These are phyloP conservation scores for Dactylellina leptospora DNA, from an alignment of 2,329 filamentous ascomycete genomes.

Conservation along the genomic window DNA sequence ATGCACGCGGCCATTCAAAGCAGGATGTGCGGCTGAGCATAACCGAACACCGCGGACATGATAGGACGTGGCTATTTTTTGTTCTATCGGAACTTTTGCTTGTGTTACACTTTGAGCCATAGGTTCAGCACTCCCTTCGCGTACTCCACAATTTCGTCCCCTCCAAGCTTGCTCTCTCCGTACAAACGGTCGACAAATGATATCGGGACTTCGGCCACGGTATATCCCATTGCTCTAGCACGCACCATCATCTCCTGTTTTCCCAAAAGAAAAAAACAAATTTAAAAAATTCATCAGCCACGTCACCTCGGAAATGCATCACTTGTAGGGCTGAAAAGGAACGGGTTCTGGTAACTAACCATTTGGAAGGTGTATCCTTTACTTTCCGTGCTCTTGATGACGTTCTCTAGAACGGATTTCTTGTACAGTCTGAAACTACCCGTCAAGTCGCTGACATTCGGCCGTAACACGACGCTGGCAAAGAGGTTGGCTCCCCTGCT, in stretches of 20 bases:
- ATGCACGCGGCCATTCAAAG: too few relatives aligned
- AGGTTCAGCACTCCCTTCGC: conserved; percentile 81
- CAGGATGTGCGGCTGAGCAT: conserved; percentile 4
- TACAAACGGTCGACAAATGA: conserved; percentile 95
- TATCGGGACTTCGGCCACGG: conserved; percentile 94
- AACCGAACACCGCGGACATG: too few relatives aligned
- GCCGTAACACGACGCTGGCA: conserved; percentile 89
- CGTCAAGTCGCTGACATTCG: conserved; percentile 93
- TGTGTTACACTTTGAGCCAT: conserved; percentile 77
- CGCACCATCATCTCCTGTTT: conserved; percentile 87
- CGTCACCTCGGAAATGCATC: conserved; percentile 2
- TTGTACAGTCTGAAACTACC: conserved; percentile 96
- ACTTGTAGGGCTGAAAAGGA: conserved; percentile 30
- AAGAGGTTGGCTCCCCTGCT: conserved; percentile 91
- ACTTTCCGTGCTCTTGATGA: conserved; percentile 88
- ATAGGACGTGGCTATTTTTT: too few relatives aligned
- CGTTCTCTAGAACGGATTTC: conserved; percentile 85
- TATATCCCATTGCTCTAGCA: conserved; percentile 93
- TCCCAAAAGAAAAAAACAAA: not conserved
- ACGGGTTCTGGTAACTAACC: conserved; percentile 60
- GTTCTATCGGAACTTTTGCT: too few relatives aligned
- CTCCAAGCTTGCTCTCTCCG: conserved; percentile 92
- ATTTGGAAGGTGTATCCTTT: conserved; percentile 99
- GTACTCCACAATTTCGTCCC: conserved; percentile 96
- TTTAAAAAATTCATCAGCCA: conserved; percentile 10